Conservation (phyloP, 2,329 filamentous ascomycete genomes). For the Graphilbum sp. region DNA sequence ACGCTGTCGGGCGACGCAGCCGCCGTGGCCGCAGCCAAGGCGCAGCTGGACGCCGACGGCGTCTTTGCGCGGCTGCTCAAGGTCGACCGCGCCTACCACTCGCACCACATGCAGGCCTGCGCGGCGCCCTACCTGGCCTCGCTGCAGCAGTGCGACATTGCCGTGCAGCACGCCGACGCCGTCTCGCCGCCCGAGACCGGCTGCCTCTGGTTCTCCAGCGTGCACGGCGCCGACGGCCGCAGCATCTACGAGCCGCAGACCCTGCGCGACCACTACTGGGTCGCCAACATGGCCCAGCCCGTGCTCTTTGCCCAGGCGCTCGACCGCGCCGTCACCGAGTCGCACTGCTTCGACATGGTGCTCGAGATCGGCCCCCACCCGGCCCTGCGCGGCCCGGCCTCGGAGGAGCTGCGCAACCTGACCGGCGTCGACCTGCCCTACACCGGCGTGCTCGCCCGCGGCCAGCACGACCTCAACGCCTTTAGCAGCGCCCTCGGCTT, state of each 20-base stretch:
- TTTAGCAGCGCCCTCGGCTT: constrained; percentile 9
- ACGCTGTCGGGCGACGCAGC: constrained; percentile 17
- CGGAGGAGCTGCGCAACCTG: constrained; percentile 11
- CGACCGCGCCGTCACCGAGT: constrained; percentile 8
- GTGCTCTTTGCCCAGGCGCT: constrained; percentile 14
- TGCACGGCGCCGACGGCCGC: constrained; percentile 1
- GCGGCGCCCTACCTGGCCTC: constrained; percentile 10
- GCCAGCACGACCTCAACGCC: constrained; percentile 9
- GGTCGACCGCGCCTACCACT: constrained; percentile 19
- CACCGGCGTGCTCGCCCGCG: constrained; percentile 7
- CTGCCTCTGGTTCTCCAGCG: background rate
- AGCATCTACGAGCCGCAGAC: constrained; percentile 6
- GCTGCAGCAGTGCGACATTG: constrained; percentile 8
- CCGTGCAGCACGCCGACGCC: constrained; percentile 1
- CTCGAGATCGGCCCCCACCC: constrained; percentile 15
- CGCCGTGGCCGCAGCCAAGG: constrained; percentile 6
- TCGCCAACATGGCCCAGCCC: constrained; percentile 13
- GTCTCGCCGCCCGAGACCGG: background rate
- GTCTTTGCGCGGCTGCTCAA: constrained; percentile 14
- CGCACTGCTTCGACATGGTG: constrained; percentile 8
- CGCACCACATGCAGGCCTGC: constrained; percentile 13
- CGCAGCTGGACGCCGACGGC: constrained; percentile 2
- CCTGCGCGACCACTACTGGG: constrained; percentile 13
- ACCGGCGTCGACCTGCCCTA: constrained; percentile 5
- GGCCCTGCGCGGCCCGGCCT: constrained; percentile 12